These are phyloP conservation scores for Entophlyctis luteolus DNA, from an alignment of 192 early-diverging fungal species.

Conservation along the genomic window DNA sequence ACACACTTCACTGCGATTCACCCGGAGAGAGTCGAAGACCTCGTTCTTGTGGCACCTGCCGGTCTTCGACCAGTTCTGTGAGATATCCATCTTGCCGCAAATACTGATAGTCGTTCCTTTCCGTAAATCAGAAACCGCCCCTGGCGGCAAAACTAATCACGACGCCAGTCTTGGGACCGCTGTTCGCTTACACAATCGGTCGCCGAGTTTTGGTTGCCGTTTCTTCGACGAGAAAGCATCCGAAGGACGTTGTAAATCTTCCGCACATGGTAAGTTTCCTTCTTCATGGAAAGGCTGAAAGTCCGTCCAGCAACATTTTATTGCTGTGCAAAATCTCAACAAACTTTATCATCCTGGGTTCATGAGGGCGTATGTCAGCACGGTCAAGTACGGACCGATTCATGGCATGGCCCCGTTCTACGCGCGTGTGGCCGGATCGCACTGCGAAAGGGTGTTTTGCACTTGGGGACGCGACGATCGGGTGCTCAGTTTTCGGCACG, in stretches of 20 bases:
- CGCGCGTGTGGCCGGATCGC: too few relatives aligned
- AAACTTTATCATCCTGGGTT: constrained; percentile 7
- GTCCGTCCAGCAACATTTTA: not conserved
- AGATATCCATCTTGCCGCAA: not conserved
- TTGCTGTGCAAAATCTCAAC: constrained; percentile 6
- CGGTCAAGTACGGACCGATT: not conserved
- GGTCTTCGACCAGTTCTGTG: constrained; percentile 33
- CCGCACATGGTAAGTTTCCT: constrained; percentile 18
- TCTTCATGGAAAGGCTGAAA: not conserved
- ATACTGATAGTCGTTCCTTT: too few relatives aligned
- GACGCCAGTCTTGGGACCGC: not conserved
- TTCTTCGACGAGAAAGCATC: not conserved
- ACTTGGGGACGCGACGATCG: not conserved
- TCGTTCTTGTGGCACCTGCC: constrained; percentile 47
- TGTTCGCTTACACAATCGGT: constrained; percentile 4
- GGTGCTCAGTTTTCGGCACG: not conserved
- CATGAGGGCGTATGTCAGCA: constrained; percentile 2
- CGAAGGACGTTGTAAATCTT: not conserved
- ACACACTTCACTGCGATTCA: constrained; percentile 37
- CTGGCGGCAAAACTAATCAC: too few relatives aligned
- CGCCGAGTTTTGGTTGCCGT: not conserved
- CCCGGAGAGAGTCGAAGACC: constrained; percentile 38
- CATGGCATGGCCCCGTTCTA: too few relatives aligned
- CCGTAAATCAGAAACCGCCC: too few relatives aligned
- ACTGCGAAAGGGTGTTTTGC: too few relatives aligned